phyloP scores from a whole-genome alignment of 192 early-diverging fungal species.

The Coemansia sp. region DNA sequence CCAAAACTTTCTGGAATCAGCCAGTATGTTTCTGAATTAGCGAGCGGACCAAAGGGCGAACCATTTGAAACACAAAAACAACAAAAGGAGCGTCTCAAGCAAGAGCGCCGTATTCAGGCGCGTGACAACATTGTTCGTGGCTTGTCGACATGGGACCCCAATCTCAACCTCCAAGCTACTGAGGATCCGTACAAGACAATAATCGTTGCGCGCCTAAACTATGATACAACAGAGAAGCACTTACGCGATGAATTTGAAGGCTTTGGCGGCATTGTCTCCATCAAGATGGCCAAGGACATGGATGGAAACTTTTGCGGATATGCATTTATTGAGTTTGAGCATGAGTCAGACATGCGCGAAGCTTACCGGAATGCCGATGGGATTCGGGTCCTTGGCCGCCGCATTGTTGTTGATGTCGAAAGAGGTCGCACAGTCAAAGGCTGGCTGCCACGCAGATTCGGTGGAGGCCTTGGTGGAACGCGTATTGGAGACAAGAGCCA shows the following conservation, averaged over 20 bases:
- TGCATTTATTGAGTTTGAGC: slow-evolving; percentile 93
- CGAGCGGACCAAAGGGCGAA: slow-evolving; percentile 5
- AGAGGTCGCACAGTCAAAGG: slow-evolving; percentile 94
- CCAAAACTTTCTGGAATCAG: slow-evolving; percentile 40
- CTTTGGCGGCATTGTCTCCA: slow-evolving; percentile 64
- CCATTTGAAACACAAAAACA: slow-evolving; percentile 36
- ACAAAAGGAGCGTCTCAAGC: slow-evolving; percentile 39
- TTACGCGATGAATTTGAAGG: slow-evolving; percentile 73
- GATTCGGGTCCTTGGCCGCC: slow-evolving; percentile 77
- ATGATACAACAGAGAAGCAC: slow-evolving; percentile 58
- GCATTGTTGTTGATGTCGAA: slow-evolving; percentile 92
- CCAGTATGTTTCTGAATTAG: slow-evolving; percentile 25
- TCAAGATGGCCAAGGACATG: slow-evolving; percentile 75
- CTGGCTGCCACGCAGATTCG: slow-evolving; percentile 73
- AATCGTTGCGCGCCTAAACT: slow-evolving; percentile 76
- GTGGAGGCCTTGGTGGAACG: slow-evolving; percentile 50
- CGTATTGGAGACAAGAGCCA: slow-evolving; percentile 32
- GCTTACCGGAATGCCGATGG: slow-evolving; percentile 76
- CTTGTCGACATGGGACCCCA: slow-evolving; percentile 40
- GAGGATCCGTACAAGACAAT: slow-evolving; percentile 93
- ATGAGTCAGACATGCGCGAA: slow-evolving; percentile 79
- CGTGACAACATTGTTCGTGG: slow-evolving; percentile 40
- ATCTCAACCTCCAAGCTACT: slow-evolving; percentile 64
- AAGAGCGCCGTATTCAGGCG: slow-evolving; percentile 32
- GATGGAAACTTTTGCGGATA: slow-evolving; percentile 84